Evolutionary conservation across 805 yeast genomes (phyloP).

Genomic region (Pichia rugopelliculosa): DNA sequence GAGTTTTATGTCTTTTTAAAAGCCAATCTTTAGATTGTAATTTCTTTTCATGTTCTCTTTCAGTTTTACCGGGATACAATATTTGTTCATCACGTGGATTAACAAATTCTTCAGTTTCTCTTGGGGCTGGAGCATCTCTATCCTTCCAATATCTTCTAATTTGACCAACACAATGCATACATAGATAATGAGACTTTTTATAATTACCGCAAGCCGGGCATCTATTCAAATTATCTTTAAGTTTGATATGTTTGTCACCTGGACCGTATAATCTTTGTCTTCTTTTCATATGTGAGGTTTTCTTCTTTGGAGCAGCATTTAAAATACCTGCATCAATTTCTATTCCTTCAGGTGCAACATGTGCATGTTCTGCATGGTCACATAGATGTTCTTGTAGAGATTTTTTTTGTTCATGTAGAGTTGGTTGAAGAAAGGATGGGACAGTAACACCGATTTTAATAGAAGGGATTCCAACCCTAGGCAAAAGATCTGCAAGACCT

Average conservation of each 20-base stretch:
- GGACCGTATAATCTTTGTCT: conserved; percentile 79
- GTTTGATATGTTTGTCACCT: conserved; percentile 72
- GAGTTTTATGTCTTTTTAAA: conserved; percentile 44
- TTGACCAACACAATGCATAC: conserved; percentile 87
- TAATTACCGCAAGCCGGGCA: conserved; percentile 95
- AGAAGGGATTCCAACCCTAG: conserved; percentile 14
- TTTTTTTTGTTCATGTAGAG: conserved; percentile 3
- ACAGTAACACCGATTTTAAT: conserved; percentile 15
- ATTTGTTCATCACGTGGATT: conserved; percentile 57
- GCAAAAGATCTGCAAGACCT: conserved; percentile 12
- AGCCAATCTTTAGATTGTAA: conserved; percentile 50
- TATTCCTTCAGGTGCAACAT: conserved; percentile 27
- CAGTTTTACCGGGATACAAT: conserved; percentile 66
- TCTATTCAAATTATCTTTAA: conserved; percentile 68
- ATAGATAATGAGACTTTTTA: conserved; percentile 82
- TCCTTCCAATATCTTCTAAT: conserved; percentile 65
- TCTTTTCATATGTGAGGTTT: conserved; percentile 77
- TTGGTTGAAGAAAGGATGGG: conserved; percentile 15
- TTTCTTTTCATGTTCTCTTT: conserved; percentile 37
- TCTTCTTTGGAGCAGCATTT: conserved; percentile 91
- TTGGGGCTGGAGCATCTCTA: conserved; percentile 22
- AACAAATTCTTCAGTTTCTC: conserved; percentile 35
- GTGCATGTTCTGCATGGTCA: conserved; percentile 29
- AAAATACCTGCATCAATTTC: conserved; percentile 64
- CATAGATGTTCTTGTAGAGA: conserved; percentile 17